Percentiles rank a stretch among this genome's conserved stretches.
phyloP scores from a whole-genome alignment of 1,139 yeast species.

The Kazachstania sp. region DNA sequence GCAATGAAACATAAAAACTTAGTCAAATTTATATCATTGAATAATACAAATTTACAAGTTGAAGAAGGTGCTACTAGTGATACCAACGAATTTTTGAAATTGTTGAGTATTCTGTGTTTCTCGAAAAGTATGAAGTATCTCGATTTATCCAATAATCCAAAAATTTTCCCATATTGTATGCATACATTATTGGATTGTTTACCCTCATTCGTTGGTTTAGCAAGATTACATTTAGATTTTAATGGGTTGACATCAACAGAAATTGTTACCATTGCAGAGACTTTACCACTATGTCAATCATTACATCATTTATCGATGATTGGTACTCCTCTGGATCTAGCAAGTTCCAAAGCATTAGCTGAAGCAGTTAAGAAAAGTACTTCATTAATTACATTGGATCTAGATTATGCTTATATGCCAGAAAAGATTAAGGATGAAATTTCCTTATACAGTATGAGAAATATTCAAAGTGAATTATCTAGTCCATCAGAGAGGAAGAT shows the following conservation, averaged over 20 bases:
- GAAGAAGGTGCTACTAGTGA: slow-evolving; percentile 22
- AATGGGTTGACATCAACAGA: slow-evolving; percentile 43
- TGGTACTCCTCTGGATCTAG: slow-evolving; percentile 48
- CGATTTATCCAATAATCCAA: slow-evolving; percentile 59
- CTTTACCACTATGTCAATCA: slow-evolving; percentile 51
- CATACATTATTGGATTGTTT: slow-evolving; percentile 40
- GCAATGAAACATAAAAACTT: slow-evolving; percentile 22
- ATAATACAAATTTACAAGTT: slow-evolving; percentile 43
- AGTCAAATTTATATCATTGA: slow-evolving; percentile 42
- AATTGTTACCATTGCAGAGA: slow-evolving; percentile 49
- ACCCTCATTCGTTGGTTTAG: slow-evolving; percentile 50
- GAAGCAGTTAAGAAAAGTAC: slow-evolving; percentile 49
- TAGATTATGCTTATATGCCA: slow-evolving; percentile 50
- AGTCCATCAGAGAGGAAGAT: slow-evolving; percentile 10
- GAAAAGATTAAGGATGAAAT: slow-evolving; percentile 46
- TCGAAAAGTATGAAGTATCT: slow-evolving; percentile 52
- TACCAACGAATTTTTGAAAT: slow-evolving; percentile 25
- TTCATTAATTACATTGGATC: slow-evolving; percentile 52
- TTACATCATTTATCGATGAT: slow-evolving; percentile 51
- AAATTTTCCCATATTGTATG: slow-evolving; percentile 42
- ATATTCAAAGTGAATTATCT: slow-evolving; percentile 45
- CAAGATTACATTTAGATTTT: slow-evolving; percentile 54
- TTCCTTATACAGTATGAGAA: slow-evolving; percentile 61
- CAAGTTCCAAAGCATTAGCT: slow-evolving; percentile 49
- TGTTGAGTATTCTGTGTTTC: slow-evolving; percentile 33